phyloP scores from a whole-genome alignment of 2,329 filamentous ascomycete genomes.

The Lojkania enalia region DNA sequence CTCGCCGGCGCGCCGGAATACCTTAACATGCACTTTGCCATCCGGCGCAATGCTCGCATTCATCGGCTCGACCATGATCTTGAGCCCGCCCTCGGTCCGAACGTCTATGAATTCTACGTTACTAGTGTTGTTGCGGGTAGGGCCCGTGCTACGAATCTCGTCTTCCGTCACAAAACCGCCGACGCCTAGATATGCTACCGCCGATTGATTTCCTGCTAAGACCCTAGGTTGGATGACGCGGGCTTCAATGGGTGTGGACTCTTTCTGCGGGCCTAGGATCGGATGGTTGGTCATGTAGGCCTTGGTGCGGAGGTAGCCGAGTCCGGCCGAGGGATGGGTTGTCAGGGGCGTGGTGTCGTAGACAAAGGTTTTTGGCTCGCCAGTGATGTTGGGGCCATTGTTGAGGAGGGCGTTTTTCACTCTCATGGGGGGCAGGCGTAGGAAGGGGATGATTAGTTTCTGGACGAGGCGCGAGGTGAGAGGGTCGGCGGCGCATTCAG shows the following conservation, averaged over 20 bases:
- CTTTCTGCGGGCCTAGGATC: slow-evolving; percentile 60
- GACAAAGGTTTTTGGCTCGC: slow-evolving; percentile 29
- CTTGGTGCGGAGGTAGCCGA: slow-evolving; percentile 62
- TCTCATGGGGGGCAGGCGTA: slow-evolving; percentile 57
- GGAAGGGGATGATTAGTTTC: slow-evolving; percentile 56
- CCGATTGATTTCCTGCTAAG: slow-evolving; percentile 18
- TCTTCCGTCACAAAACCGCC: slow-evolving; percentile 50
- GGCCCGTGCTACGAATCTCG: slow-evolving; percentile 36
- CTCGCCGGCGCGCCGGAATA: slow-evolving; percentile 22
- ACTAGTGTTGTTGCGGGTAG: slow-evolving; percentile 24
- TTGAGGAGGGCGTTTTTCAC: slow-evolving; percentile 27
- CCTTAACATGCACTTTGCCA: slow-evolving; percentile 35
- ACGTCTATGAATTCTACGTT: slow-evolving; percentile 47
- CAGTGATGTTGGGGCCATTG: slow-evolving; percentile 29
- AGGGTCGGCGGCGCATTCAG: slow-evolving; percentile 51
- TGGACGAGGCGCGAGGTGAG: slow-evolving; percentile 56
- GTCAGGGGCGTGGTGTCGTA: slow-evolving; percentile 51
- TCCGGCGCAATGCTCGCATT: slow-evolving; percentile 42
- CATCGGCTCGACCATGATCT: slow-evolving; percentile 55
- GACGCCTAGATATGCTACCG: slow-evolving; percentile 47
- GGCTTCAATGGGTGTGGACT: slow-evolving; percentile 57
- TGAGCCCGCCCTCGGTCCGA: slow-evolving; percentile 53
- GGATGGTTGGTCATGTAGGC: slow-evolving; percentile 63
- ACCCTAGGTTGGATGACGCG: slow-evolving; percentile 56
- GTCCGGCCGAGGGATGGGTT: slow-evolving; percentile 67